Percentiles rank a stretch among this genome's conserved stretches.
Conservation (phyloP, 176 grass and related monocot genomes). For the Oryza officinalis region DNA sequence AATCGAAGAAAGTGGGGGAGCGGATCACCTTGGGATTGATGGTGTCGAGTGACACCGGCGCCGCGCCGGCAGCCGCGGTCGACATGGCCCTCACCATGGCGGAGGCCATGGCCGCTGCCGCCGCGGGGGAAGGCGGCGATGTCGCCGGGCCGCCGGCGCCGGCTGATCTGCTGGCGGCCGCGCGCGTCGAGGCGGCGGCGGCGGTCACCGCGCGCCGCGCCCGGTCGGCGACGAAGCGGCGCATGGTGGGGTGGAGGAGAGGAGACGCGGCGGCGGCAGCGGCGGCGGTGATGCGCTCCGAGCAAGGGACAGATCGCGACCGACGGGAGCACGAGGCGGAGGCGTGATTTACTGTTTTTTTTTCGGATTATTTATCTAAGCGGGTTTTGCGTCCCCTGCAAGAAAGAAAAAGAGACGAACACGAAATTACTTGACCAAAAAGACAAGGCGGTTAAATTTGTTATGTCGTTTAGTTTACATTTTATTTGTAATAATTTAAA, state of each 20-base stretch:
- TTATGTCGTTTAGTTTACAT: not conserved
- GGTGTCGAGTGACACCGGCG: constrained; percentile 53
- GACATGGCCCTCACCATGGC: constrained; percentile 47
- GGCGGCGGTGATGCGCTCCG: not conserved
- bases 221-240: constrained; percentile 62
- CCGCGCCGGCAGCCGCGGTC: constrained; percentile 32
- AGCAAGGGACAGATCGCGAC: constrained; percentile 17
- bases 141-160: not conserved
- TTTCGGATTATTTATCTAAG: not conserved
- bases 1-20: not conserved
- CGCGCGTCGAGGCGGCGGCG: constrained; percentile 34
- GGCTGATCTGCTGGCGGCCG: constrained; percentile 45
- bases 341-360: not conserved
- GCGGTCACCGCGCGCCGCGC: constrained; percentile 45
- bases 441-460: not conserved
- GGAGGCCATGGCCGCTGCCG: constrained; percentile 39
- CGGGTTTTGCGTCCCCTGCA: constrained; percentile 28
- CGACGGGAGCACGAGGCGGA: not conserved
- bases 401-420: constrained; percentile 26
- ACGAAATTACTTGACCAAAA: constrained; percentile 34
- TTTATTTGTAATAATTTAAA: not conserved
- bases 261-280: not conserved
- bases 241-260: constrained; percentile 37
- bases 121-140: not conserved
- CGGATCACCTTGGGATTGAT: constrained; percentile 69